These are phyloP conservation scores for Colletotrichum orbiculare DNA, from an alignment of 2,329 filamentous ascomycete species.

Conservation along the genomic window DNA sequence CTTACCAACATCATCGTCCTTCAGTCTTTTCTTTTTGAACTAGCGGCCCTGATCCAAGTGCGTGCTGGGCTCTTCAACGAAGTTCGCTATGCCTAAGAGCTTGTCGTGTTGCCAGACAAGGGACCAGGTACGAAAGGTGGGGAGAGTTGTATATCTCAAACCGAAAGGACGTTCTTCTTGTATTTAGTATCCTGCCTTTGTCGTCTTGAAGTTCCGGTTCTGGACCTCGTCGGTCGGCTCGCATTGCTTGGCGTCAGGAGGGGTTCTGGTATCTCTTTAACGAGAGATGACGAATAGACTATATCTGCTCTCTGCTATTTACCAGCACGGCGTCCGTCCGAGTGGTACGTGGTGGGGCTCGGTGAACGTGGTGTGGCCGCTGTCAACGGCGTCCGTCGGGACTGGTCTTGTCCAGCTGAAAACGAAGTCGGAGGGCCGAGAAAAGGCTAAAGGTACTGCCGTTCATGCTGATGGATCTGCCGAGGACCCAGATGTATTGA, in stretches of 20 bases:
- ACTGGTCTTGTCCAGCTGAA: slow-evolving; percentile 4
- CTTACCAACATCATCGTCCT: slow-evolving; percentile 83
- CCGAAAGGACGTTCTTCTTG: slow-evolving; percentile 4
- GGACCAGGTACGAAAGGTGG: neutral
- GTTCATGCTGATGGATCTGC: slow-evolving; percentile 20
- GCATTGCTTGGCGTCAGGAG: slow-evolving; percentile 8
- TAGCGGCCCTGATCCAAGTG: slow-evolving; percentile 80
- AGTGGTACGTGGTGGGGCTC: slow-evolving; percentile 8
- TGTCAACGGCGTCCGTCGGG: neutral
- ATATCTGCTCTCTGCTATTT: neutral
- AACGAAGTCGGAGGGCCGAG: neutral
- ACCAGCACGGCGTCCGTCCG: neutral
- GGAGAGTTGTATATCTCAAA: slow-evolving; percentile 7
- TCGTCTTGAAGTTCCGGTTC: neutral
- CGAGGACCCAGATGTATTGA: slow-evolving; percentile 2
- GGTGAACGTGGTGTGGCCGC: slow-evolving; percentile 1
- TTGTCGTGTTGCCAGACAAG: neutral
- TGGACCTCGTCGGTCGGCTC: slow-evolving; percentile 1
- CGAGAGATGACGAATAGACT: neutral
- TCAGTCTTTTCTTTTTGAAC: slow-evolving; percentile 82
- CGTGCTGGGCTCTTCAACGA: slow-evolving; percentile 82
- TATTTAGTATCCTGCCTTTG: slow-evolving; percentile 11
- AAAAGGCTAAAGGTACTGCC: neutral
- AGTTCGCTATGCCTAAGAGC: slow-evolving; percentile 67
- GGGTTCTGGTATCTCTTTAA: neutral